Evolutionary conservation across 495 filamentous ascomycete genomes (phyloP), one percentile per base, ranked within the genome.

Genomic region (Podospora anserina): DNA sequence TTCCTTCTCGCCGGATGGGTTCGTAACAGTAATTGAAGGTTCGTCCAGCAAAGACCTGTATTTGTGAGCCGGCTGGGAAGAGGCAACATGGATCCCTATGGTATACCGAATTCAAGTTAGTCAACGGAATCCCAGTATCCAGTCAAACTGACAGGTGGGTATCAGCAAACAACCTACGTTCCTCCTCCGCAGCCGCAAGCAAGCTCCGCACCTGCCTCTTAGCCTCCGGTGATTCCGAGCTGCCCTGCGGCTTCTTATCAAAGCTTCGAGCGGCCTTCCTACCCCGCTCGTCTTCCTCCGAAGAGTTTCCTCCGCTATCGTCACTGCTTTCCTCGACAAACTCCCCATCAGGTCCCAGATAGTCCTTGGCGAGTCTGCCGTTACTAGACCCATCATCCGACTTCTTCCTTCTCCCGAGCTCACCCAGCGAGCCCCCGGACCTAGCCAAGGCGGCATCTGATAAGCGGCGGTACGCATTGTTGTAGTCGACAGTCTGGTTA

Each of bases 331-430:
- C 85, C 53, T 83, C 84, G 19, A 81, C 75, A 64, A 88, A 78
- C 54, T 88, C 90, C 19, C 86, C 87, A 68, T 91, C 89, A 61
- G 82, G 81, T 58, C 81, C 75, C 15, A 87, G 80, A 63, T 91
- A 87, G 72, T 94, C 92, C 75, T 92, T 94, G 65, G 88, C 84
- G 67, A 96, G 76, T 59, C 92, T 86, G 64, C 86, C 86, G 44
- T 83, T 86, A 0, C 81, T 85, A 19, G 79, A 78, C 18, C 69
- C 32, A 63, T 78, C 78, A 28, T 81, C 78, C 20, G 76, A 70
- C 68, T 67, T 77, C 69, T 82, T 87, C 80, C 69, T 73, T 75
- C 73, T 73, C n/a, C 82, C 81, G 20, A 89, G 79, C 32, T 80
- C 80, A 7, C 86, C 81, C 13, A 91, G 76, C 28, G 73, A 83